These are phyloP conservation scores for Gaertneriomyces sp. DNA, from an alignment of 192 early-diverging fungal species.

Conservation along the genomic window DNA sequence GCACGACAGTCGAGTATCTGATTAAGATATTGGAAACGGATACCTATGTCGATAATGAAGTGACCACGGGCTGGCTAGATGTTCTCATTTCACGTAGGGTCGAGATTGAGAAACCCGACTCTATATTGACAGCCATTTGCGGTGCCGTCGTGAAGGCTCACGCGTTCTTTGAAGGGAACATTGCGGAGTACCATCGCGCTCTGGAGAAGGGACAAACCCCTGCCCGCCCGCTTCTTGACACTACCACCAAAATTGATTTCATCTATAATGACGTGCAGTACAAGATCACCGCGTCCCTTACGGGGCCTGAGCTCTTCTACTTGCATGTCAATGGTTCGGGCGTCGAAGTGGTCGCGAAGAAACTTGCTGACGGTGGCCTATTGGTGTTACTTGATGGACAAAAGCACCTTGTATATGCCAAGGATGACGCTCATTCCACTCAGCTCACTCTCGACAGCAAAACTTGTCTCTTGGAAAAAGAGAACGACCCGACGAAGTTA, in stretches of 20 bases:
- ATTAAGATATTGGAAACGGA: slow-evolving; percentile 87
- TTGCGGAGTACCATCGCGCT: slow-evolving; percentile 71
- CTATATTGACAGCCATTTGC: slow-evolving; percentile 84
- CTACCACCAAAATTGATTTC: slow-evolving; percentile 79
- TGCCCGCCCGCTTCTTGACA: slow-evolving; percentile 66
- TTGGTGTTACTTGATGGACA: slow-evolving; percentile 87
- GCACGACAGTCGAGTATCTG: slow-evolving; percentile 97
- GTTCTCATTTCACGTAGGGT: slow-evolving; percentile 82
- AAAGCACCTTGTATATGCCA: slow-evolving; percentile 87
- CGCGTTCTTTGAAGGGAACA: slow-evolving; percentile 55
- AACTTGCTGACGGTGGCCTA: slow-evolving; percentile 87
- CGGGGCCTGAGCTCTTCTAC: slow-evolving; percentile 75
- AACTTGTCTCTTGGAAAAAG: slow-evolving; percentile 90
- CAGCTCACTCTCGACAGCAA: slow-evolving; percentile 87
- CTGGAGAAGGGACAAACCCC: slow-evolving; percentile 94
- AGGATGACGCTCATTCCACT: slow-evolving; percentile 85
- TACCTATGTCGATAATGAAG: slow-evolving; percentile 82
- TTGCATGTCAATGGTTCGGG: slow-evolving; percentile 79
- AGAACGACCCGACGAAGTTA: slow-evolving; percentile 95
- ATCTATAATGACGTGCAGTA: slow-evolving; percentile 91
- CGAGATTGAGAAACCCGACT: slow-evolving; percentile 87
- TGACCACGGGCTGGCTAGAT: slow-evolving; percentile 96
- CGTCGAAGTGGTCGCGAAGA: slow-evolving; percentile 78
- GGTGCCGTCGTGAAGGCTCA: slow-evolving; percentile 89
- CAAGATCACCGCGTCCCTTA: slow-evolving; percentile 77